Conservation (phyloP, 1,139 yeast genomes). For the Hyphopichia khmerensis region DNA sequence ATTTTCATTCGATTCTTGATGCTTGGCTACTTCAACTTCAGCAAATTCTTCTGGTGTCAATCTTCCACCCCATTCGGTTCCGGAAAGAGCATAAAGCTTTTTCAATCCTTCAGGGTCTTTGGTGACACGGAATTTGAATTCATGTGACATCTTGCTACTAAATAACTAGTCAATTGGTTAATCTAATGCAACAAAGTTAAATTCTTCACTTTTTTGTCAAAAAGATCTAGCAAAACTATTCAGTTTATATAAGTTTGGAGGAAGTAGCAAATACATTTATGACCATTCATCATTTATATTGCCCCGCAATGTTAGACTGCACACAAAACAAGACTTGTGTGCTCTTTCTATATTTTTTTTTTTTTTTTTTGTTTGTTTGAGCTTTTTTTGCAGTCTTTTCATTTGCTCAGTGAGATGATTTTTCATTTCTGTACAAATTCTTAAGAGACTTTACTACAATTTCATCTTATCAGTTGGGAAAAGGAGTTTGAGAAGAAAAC, state of each 20-base stretch:
- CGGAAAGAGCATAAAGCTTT: constrained; percentile 26
- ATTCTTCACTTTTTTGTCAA: too few species aligned
- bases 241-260: too few species aligned
- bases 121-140: constrained; percentile 16
- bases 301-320: constrained; percentile 1
- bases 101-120: constrained; percentile 27
- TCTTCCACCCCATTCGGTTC: constrained; percentile 29
- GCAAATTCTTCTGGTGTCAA: constrained; percentile 27
- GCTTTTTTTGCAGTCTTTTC: background rate
- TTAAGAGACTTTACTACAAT: background rate
- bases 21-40: constrained; percentile 15
- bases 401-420: too few species aligned
- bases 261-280: background rate
- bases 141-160: background rate
- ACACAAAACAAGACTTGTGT: too few species aligned
- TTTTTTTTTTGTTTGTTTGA: too few species aligned
- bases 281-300: background rate
- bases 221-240: too few species aligned
- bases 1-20: constrained; percentile 12
- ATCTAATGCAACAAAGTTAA: too few species aligned
- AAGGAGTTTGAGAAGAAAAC: too few species aligned
- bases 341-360: background rate
- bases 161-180: too few species aligned
- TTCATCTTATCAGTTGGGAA: too few species aligned
- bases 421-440: too few species aligned